Conservation (phyloP, 306 rosid genomes). For the Biancaea sappan region DNA sequence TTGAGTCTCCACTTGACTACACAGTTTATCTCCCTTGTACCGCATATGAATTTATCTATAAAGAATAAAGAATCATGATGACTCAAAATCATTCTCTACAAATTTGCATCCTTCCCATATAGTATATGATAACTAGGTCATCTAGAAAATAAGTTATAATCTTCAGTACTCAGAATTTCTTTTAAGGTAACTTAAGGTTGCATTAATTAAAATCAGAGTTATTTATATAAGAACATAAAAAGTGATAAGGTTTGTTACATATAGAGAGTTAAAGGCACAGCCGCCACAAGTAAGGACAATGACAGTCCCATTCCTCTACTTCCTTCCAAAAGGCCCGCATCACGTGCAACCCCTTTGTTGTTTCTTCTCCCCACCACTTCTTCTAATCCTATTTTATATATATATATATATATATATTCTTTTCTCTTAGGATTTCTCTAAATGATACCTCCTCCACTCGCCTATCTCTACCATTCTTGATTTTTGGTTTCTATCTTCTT, state of each 20-base stretch:
- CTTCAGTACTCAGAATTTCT: no score
- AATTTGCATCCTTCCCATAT: neutral
- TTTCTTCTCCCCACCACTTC: slow-evolving; percentile 53
- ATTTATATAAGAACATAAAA: neutral
- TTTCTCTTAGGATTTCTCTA: slow-evolving; percentile 35
- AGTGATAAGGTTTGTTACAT: neutral
- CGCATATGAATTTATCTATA: no score
- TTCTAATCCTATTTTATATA: slow-evolving; percentile 16
- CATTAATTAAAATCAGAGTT: neutral
- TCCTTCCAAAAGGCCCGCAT: slow-evolving; percentile 86
- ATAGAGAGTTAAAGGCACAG: slow-evolving; percentile 39
- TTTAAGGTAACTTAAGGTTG: neutral
- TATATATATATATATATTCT: neutral
- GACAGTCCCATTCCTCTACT: slow-evolving; percentile 88
- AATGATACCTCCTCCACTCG: slow-evolving; percentile 46
- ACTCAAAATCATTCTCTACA: no score
- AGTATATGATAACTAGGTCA: neutral
- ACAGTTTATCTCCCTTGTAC: no score
- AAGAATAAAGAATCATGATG: no score
- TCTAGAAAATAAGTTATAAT: no score
- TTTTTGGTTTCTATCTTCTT: slow-evolving; percentile 35
- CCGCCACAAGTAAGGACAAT: slow-evolving; percentile 95
- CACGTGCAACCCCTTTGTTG: slow-evolving; percentile 81
- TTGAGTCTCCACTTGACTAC: neutral
- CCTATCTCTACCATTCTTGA: slow-evolving; percentile 46